A percentile compares a stretch with the other conserved stretches of the same genome.
phyloP scores from a whole-genome alignment of 129 eudicot genomes.

The Chrysanthemum lavandulifolium region DNA sequence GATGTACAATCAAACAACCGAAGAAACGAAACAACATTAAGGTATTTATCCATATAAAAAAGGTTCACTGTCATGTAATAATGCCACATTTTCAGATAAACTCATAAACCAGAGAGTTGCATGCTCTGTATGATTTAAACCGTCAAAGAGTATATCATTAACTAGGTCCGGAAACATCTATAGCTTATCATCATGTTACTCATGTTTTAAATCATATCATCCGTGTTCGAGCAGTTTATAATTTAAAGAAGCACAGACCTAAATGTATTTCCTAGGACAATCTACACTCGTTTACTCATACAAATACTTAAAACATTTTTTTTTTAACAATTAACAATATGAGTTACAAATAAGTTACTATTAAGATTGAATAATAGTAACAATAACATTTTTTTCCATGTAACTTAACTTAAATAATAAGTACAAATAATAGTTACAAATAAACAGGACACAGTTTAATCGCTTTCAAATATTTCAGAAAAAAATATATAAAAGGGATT shows the following conservation, averaged over 20 bases:
- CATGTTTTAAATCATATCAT: too few species aligned
- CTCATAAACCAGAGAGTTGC: not conserved
- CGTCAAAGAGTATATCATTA: not conserved
- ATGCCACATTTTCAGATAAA: not conserved
- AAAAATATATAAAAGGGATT: too few species aligned
- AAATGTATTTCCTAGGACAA: too few species aligned
- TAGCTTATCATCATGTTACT: too few species aligned
- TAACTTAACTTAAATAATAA: not conserved
- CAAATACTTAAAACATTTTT: too few species aligned
- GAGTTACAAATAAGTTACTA: too few species aligned
- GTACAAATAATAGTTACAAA: not conserved
- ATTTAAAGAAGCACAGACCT: too few species aligned
- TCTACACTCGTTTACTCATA: too few species aligned
- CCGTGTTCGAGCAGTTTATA: too few species aligned
- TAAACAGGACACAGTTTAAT: not conserved
- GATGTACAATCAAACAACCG: not conserved
- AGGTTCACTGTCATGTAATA: not conserved
- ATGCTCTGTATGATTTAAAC: not conserved
- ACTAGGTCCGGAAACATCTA: too few species aligned
- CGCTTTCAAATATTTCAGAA: too few species aligned
- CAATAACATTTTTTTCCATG: not conserved
- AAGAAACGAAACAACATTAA: slow-evolving; percentile 1
- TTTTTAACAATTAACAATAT: too few species aligned
- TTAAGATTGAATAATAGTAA: not conserved
- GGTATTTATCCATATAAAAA: not conserved